phyloP scores from a whole-genome alignment of 1,284 basidiomycete species.

The Earliella scabrosa region DNA sequence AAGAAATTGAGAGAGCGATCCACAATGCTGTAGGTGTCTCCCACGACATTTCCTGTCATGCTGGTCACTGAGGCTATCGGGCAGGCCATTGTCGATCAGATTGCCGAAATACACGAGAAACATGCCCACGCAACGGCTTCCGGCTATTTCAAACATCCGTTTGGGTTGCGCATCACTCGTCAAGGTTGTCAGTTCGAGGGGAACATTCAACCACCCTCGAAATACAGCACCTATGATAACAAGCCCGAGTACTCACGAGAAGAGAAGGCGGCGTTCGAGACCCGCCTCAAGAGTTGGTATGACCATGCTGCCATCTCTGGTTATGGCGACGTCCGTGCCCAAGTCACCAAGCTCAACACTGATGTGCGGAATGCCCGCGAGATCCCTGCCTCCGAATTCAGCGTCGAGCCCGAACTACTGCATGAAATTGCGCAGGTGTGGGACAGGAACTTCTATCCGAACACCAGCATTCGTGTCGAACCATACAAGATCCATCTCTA shows the following conservation, averaged over 20 bases:
- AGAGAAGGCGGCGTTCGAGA: background rate
- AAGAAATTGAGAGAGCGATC: background rate
- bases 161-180: slow-evolving; percentile 4
- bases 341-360: slow-evolving; percentile 19
- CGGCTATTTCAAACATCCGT: slow-evolving; percentile 2
- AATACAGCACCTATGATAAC: background rate
- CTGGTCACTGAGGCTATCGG: background rate
- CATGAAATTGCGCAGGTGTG: slow-evolving; percentile 23
- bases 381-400: slow-evolving; percentile 32
- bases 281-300: slow-evolving; percentile 13
- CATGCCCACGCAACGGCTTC: slow-evolving; percentile 1
- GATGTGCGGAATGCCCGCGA: slow-evolving; percentile 33
- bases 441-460: slow-evolving; percentile 28
- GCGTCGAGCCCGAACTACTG: slow-evolving; percentile 27
- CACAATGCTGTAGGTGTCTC: background rate
- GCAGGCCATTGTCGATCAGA: background rate
- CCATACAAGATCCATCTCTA: slow-evolving; percentile 40
- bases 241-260: background rate
- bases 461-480: slow-evolving; percentile 26
- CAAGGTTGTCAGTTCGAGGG: slow-evolving; percentile 2
- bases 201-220: background rate
- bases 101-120: background rate
- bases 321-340: slow-evolving; percentile 18
- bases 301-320: slow-evolving; percentile 8
- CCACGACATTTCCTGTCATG: background rate